Conservation (phyloP, 768 basidiomycete genomes). For the Hericium alpestre region DNA sequence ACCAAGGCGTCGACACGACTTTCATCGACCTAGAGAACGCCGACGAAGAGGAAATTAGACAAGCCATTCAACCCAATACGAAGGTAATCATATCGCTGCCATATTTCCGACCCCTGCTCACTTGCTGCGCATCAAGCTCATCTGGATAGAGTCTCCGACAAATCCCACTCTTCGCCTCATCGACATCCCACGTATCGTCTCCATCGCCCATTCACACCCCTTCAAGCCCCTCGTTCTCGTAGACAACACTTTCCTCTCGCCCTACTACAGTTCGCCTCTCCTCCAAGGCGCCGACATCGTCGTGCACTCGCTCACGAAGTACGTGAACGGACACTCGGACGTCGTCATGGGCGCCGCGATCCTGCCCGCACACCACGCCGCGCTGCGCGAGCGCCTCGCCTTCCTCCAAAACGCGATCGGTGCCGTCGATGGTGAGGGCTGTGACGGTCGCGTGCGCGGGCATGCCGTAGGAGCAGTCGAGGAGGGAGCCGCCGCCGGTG, state of each 20-base stretch:
- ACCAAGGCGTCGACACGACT: constrained; percentile 58
- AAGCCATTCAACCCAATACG: constrained; percentile 64
- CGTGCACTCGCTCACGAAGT: constrained; percentile 78
- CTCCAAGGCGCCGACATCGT: constrained; percentile 79
- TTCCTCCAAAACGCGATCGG: constrained; percentile 78
- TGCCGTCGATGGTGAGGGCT: too few species aligned
- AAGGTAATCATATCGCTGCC: constrained; percentile 36
- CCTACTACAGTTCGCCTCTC: constrained; percentile 84
- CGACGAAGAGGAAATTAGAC: constrained; percentile 52
- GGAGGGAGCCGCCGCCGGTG: too few species aligned
- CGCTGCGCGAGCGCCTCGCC: constrained; percentile 45
- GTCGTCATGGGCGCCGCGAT: constrained; percentile 84
- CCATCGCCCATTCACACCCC: constrained; percentile 52
- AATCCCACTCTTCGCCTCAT: constrained; percentile 88
- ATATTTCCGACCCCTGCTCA: background rate
- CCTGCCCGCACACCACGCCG: constrained; percentile 44
- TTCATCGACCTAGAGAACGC: constrained; percentile 74
- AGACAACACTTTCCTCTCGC: constrained; percentile 91
- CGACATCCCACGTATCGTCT: constrained; percentile 62
- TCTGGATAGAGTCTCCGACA: constrained; percentile 94
- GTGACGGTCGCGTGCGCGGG: too few species aligned
- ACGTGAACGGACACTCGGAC: constrained; percentile 90
- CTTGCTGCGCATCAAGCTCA: constrained; percentile 37
- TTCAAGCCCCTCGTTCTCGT: constrained; percentile 72
- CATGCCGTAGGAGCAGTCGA: too few species aligned